Percentiles rank a stretch among this genome's conserved stretches.
Conservation (phyloP, 352 stramenopile species). For the Pythium folliculosum region DNA sequence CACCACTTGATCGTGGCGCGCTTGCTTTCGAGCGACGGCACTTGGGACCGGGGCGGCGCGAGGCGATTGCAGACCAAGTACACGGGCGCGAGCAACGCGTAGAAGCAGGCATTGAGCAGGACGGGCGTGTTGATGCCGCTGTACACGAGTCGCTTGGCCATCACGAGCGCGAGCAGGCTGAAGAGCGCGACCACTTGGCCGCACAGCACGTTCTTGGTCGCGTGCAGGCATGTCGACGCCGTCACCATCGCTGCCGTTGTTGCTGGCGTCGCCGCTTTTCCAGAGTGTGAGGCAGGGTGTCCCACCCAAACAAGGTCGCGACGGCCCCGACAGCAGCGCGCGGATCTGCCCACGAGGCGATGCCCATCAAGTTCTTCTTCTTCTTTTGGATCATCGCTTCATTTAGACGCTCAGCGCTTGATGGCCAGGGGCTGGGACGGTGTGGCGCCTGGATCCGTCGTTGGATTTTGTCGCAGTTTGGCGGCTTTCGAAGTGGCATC, state of each 20-base stretch:
- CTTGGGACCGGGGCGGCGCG: background rate
- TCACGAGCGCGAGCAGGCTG: slow-evolving; percentile 39
- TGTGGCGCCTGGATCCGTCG: background rate
- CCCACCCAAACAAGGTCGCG: no score
- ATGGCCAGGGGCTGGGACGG: background rate
- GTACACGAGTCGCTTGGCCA: slow-evolving; percentile 41
- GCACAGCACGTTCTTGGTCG: slow-evolving; percentile 32
- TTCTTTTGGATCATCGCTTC: background rate
- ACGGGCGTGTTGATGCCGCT: slow-evolving; percentile 32
- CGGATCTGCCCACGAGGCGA: no score
- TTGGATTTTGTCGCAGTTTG: background rate
- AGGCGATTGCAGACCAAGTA: slow-evolving; percentile 31
- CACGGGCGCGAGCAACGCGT: slow-evolving; percentile 32
- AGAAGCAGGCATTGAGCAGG: slow-evolving; percentile 48
- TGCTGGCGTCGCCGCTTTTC: background rate
- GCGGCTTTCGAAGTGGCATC: background rate
- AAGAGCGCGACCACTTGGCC: slow-evolving; percentile 52
- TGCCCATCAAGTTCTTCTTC: no score
- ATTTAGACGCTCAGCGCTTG: background rate
- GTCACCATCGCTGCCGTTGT: background rate
- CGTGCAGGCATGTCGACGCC: slow-evolving; percentile 5
- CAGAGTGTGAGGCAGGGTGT: background rate
- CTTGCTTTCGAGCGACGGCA: background rate
- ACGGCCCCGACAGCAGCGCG: no score
- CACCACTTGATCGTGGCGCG: slow-evolving; percentile 32